Conservation (phyloP, 2,329 filamentous ascomycete genomes). For the Alternaria atra region DNA sequence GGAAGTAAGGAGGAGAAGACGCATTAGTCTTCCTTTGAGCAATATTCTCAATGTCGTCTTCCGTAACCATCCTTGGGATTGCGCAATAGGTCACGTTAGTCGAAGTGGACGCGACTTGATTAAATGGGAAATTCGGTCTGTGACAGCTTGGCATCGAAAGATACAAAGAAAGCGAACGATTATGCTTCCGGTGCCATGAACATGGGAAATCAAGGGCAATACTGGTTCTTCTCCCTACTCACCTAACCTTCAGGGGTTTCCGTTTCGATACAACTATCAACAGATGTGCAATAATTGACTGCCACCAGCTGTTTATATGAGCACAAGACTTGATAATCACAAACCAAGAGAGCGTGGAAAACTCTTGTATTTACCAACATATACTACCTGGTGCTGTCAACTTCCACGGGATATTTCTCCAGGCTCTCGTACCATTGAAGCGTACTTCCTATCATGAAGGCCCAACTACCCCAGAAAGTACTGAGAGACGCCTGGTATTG, state of each 20-base stretch:
- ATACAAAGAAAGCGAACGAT: background rate
- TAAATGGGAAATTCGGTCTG: too few species aligned
- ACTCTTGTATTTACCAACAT: too few species aligned
- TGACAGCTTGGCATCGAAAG: too few species aligned
- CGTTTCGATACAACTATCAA: background rate
- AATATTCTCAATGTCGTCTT: too few species aligned
- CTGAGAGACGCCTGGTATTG: conserved; percentile 44
- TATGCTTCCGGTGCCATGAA: background rate
- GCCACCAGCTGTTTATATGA: background rate
- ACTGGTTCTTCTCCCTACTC: background rate
- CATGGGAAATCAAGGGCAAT: background rate
- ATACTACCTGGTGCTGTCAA: background rate
- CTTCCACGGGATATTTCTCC: conserved; percentile 44
- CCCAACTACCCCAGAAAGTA: conserved; percentile 50
- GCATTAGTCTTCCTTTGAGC: too few species aligned
- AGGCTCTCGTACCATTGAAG: conserved; percentile 49
- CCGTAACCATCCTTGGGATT: too few species aligned
- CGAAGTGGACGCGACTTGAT: too few species aligned
- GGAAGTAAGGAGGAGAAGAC: too few species aligned
- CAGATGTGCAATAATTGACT: background rate
- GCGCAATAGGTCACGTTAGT: too few species aligned
- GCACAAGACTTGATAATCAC: background rate
- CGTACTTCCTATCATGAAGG: conserved; percentile 45
- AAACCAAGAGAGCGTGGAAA: too few species aligned
- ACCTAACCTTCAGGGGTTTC: background rate